These are phyloP conservation scores for Schoenoplectus tabernaemontani DNA, from an alignment of 202 grass and related monocot species.

Conservation along the genomic window DNA sequence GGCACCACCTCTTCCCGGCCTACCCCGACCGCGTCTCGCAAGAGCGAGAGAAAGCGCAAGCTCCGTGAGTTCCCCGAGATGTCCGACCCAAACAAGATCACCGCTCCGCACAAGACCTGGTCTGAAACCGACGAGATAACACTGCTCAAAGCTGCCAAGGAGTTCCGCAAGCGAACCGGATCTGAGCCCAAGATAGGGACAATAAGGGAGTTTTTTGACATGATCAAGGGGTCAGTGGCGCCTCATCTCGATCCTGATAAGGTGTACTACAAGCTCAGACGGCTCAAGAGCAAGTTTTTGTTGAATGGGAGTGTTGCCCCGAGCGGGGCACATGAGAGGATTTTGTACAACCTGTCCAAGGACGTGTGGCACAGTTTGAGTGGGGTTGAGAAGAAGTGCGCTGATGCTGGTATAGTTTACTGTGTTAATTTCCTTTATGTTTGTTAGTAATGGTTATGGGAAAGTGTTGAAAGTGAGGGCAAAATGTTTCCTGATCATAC, in stretches of 20 bases:
- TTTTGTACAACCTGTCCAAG: constrained; percentile 38
- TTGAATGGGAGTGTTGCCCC: not conserved
- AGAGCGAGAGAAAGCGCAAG: constrained; percentile 56
- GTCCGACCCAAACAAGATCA: not conserved
- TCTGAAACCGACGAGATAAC: constrained; percentile 43
- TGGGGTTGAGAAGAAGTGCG: not conserved
- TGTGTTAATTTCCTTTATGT: not conserved
- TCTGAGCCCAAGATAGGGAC: constrained; percentile 34
- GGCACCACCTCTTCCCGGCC: not conserved
- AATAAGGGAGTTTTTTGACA: constrained; percentile 43
- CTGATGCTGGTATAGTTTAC: constrained; percentile 13
- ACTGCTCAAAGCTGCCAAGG: constrained; percentile 43
- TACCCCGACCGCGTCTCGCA: not conserved
- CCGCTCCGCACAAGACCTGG: constrained; percentile 50
- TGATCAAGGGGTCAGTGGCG: constrained; percentile 33
- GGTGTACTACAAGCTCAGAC: constrained; percentile 86
- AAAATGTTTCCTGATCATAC: not conserved
- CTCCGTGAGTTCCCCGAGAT: constrained; percentile 36
- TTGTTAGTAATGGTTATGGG: not conserved
- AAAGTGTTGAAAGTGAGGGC: not conserved
- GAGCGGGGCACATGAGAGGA: constrained; percentile 33
- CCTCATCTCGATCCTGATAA: constrained; percentile 47
- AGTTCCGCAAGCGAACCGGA: constrained; percentile 41
- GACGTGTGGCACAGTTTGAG: constrained; percentile 35
- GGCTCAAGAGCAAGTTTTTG: constrained; percentile 76